Evolutionary conservation across 1,284 basidiomycete species (phyloP), one percentile per base, ranked within the genome.

Genomic region (Sparassis latifolia): DNA sequence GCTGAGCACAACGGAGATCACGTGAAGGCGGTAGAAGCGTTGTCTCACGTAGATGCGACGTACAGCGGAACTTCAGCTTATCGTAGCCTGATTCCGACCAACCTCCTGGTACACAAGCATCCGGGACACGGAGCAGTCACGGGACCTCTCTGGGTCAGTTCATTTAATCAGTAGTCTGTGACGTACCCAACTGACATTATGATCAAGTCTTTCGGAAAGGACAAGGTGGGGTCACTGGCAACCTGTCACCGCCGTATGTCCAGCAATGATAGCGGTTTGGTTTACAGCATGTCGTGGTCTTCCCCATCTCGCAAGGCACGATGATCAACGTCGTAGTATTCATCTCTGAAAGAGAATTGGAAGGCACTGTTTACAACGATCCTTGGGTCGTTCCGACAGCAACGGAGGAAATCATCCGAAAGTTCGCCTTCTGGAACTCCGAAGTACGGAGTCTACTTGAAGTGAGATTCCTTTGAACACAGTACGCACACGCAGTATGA

Each of bases 271-370:
- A 20, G 20, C 20, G 20, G 20, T 20, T 20, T 42, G 20, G 40
- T 47, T 40, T 28, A 12, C 50, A 78, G 77, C 71, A 74, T 58
- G 60, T 78, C 43, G 68, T 79, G 38, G 67, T 68, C 4, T 81
- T 78, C 55, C 75, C 77, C 1, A 71, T 81, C 30, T 61, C 70
- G 2, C 67, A 68, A 37, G 76, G 74, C 3, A 67, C 65, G 45
- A 56, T 70, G 42, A 66, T 80, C 51, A 81, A 80, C 52, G 68
- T 77, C 45, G 75, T 69, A 12, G 76, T 74, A 0, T 75, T 78
- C 54, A 66, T 66, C n/a, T 60, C 70, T 10, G 63, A 68, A 33
- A 69, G 68, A 37, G 65, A 74, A 32, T 57, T 66, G 29, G 72
- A 75, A 55, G 66, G 68, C 46, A 70, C 73, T 2, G 59, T 59